phyloP scores from a whole-genome alignment of 83 land plant species.

The Picea abies region DNA sequence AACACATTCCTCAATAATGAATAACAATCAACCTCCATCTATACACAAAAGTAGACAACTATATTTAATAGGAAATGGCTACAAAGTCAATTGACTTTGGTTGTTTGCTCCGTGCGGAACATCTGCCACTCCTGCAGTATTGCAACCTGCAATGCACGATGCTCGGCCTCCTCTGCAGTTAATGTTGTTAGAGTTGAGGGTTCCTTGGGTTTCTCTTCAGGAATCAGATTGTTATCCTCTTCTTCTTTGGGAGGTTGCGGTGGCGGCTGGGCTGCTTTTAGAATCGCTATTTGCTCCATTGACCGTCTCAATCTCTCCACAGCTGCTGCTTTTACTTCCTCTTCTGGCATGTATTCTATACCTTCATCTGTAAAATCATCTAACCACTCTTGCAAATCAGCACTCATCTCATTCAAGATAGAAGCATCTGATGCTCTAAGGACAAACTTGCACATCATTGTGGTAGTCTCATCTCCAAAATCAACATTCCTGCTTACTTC shows the following conservation, averaged over 20 bases:
- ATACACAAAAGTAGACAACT: too few relatives aligned
- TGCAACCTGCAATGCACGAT: conserved; percentile 93
- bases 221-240: conserved; percentile 35
- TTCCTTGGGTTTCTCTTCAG: conserved; percentile 56
- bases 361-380: conserved; percentile 96
- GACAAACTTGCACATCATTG: conserved; percentile 97
- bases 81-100: too few relatives aligned
- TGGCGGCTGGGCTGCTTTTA: conserved; percentile 72
- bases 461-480: conserved; percentile 95
- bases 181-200: conserved; percentile 75
- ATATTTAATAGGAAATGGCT: too few relatives aligned
- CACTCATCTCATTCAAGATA: conserved; percentile 76
- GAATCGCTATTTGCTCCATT: conserved; percentile 83
- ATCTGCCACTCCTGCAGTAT: conserved; percentile 94
- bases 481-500: conserved; percentile 98
- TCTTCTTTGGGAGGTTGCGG: conserved; percentile 51
- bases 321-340: conserved; percentile 87
- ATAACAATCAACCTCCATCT: too few relatives aligned
- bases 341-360: conserved; percentile 87
- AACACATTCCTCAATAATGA: too few relatives aligned
- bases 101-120: conserved; percentile 56
- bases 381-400: conserved; percentile 88
- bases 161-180: conserved; percentile 94
- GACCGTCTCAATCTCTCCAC: conserved; percentile 74
- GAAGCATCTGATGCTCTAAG: conserved; percentile 91